Conservation (phyloP, 2,329 filamentous ascomycete species). For the Sclerotinia spermophila region DNA sequence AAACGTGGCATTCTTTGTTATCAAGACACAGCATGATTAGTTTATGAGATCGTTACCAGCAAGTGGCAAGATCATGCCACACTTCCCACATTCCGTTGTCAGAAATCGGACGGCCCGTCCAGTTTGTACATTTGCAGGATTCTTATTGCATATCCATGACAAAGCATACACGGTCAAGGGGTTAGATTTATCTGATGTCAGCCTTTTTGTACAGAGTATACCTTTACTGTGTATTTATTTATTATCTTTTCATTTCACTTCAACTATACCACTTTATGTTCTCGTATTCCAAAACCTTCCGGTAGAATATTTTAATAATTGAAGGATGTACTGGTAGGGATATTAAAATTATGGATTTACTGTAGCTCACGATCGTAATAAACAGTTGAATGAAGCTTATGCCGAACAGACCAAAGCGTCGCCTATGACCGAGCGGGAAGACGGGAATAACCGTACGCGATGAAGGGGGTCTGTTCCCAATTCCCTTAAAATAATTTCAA, state of each 20-base stretch:
- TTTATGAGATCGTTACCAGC: slow-evolving; percentile 15
- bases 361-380: background rate
- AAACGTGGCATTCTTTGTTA: slow-evolving; percentile 17
- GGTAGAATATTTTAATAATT: background rate
- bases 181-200: slow-evolving; percentile 14
- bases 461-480: slow-evolving; percentile 19
- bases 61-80: slow-evolving; percentile 19
- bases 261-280: background rate
- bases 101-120: slow-evolving; percentile 19
- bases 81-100: slow-evolving; percentile 17
- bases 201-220: background rate
- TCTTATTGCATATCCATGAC: slow-evolving; percentile 11
- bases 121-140: slow-evolving; percentile 15
- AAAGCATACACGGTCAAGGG: slow-evolving; percentile 6
- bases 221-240: background rate
- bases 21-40: slow-evolving; percentile 17
- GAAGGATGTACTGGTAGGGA: too few species aligned
- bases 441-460: slow-evolving; percentile 23
- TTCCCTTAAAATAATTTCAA: slow-evolving; percentile 4
- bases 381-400: slow-evolving; percentile 12
- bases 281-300: background rate
- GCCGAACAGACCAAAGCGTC: slow-evolving; percentile 5
- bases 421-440: slow-evolving; percentile 13
- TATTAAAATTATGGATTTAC: background rate
- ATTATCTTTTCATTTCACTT: background rate